phyloP scores from a whole-genome alignment of 2,329 filamentous ascomycete species.

The Chalaropsis thielavioides region DNA sequence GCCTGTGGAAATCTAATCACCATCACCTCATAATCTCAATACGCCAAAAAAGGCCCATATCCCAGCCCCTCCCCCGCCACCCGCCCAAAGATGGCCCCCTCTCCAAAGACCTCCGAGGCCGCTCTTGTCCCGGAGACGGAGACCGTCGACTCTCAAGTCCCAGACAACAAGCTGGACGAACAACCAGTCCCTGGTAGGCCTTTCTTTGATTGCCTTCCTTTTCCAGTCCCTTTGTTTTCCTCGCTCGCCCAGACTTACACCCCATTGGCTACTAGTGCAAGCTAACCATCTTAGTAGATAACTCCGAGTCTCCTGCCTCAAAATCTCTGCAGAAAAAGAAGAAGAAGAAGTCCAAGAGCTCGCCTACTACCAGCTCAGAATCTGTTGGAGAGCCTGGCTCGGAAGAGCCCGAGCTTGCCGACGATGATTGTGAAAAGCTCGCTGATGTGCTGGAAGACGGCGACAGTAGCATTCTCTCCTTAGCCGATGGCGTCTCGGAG shows the following conservation, averaged over 20 bases:
- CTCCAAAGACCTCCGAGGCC: neutral
- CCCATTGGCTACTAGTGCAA: neutral
- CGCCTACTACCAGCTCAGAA: neutral
- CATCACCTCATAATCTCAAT: neutral
- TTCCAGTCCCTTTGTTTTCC: neutral
- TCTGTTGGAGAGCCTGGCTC: neutral
- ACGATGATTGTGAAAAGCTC: neutral
- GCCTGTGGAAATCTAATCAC: neutral
- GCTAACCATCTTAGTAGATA: neutral
- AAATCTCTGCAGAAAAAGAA: slow-evolving; percentile 15
- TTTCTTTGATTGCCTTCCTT: neutral
- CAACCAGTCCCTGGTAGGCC: neutral
- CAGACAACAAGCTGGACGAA: neutral
- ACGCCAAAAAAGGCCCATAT: neutral
- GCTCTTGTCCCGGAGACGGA: neutral
- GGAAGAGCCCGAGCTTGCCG: neutral
- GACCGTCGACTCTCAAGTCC: neutral
- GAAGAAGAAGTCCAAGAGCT: slow-evolving; percentile 12
- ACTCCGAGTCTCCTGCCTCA: neutral
- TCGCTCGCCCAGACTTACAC: neutral
- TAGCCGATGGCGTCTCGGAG: neutral
- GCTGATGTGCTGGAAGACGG: neutral
- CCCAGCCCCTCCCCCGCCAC: neutral
- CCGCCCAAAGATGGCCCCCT: neutral
- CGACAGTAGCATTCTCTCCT: neutral